phyloP scores from a whole-genome alignment of 2,329 filamentous ascomycete species.

The Talaromyces sp. region DNA sequence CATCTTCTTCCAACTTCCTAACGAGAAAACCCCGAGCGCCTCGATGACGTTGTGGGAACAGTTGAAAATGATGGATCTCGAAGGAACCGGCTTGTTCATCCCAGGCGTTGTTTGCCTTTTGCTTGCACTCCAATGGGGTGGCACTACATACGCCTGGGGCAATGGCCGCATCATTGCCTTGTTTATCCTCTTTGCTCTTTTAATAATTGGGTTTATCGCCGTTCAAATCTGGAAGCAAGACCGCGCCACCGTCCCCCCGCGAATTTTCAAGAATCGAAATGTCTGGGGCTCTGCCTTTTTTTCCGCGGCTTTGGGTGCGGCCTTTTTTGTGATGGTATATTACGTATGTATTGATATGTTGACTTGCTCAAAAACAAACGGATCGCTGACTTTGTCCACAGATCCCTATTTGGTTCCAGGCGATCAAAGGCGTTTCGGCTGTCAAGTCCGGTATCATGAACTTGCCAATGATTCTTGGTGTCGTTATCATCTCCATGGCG shows the following conservation, averaged over 20 bases:
- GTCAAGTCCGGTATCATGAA: constrained; percentile 35
- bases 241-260: constrained; percentile 26
- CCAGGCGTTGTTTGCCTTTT: constrained; percentile 13
- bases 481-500: constrained; percentile 21
- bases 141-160: constrained; percentile 11
- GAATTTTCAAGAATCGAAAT: constrained; percentile 33
- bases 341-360: constrained; percentile 12
- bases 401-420: constrained; percentile 30
- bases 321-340: constrained; percentile 30
- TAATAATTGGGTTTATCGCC: constrained; percentile 16
- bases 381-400: constrained; percentile 13
- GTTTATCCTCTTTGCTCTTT: constrained; percentile 13
- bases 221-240: constrained; percentile 17
- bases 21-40: constrained; percentile 1
- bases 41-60: constrained; percentile 3
- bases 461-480: constrained; percentile 35
- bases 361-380: background rate
- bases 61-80: constrained; percentile 9
- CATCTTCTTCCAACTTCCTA: constrained; percentile 10
- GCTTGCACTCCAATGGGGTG: constrained; percentile 15
- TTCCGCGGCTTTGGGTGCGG: constrained; percentile 35
- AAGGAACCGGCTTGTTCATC: constrained; percentile 9
- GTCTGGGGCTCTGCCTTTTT: constrained; percentile 28
- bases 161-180: constrained; percentile 13
- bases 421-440: constrained; percentile 26